Base-by-base conservation (phyloP, 1,139 yeast genomes). In the Trichomonascaceae sp. region DNA sequence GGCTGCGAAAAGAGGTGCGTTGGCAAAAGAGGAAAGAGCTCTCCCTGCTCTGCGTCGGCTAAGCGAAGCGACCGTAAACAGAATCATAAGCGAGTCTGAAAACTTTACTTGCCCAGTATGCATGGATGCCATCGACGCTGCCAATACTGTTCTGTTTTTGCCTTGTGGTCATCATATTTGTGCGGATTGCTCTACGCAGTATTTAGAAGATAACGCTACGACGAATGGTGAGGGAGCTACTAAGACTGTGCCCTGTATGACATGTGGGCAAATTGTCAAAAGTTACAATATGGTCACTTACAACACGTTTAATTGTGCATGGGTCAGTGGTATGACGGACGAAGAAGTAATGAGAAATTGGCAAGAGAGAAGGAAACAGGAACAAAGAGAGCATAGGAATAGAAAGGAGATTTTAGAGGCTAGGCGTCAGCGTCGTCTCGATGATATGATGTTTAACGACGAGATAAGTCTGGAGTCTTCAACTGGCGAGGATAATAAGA, bases 101-200 rank as follows among this genome's bases (percentile, higher is more conserved):
- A 73, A 70, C 50, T 75, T 81, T 55, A 70, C 79, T 1, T 90
- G 96, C 68, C 85, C 90, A 1, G 69, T 81, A 49, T 89, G 96
- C 66, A 72, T 74, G 60, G 91, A 85, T 59, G 79, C 78, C 9
- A 67, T 80, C n/a, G 78, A 80, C 7, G 74, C 72, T 27, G 77
- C 76, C 43, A 74, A 73, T 22, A 73, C 80, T 2, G 59, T 60
- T 7, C 55, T 68, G 17, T 52, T 63, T 45, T 52, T 55, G n/a
- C 65, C 69, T 1, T 70, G 74, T 53, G 71, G 70, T 5, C 73
- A 70, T 49, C 53, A 54, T 24, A 50, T 66, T 18, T 70, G 74
- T 57, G 52, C 58, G 8, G 70, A 67, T 32, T 70, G 74, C 48
- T 51, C 60, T 7, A 55, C 60, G 3, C 58, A 55, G 15, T 61